Base-by-base conservation (phyloP, 495 filamentous ascomycete genomes). In the Penicillium verhagenii region DNA sequence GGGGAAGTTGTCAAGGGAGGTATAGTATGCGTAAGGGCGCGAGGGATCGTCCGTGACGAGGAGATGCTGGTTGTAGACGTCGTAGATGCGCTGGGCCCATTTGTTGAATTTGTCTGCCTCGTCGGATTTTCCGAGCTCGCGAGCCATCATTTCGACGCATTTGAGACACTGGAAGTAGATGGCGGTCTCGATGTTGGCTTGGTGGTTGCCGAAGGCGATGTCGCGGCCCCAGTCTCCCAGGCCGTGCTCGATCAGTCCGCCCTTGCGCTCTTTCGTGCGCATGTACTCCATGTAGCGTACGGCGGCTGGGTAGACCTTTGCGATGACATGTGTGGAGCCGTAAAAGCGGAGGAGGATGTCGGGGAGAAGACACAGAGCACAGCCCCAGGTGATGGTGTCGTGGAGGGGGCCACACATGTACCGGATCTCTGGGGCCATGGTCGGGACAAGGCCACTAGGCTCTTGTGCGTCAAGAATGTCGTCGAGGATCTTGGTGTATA, bases 351-450 rank as follows among this genome's bases (percentile, higher is more conserved):
- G 53, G 4, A 66, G 42, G 2, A 68, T 57, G 20, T 68, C 63
- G 0, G 66, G 66, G 6, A 68, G 49, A 14, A 68, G 54, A 35
- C 60, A 63, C 6, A 68, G 23, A 7, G 66, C 66, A 37, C 63
- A 66, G 7, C 66, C 66, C 66, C 66, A 68, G 29, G 63, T 68
- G 23, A 68, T 68, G 1, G 66, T 68, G 28, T 66, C 66, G 29
- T 68, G 63, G 11, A 68, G 62, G 5, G 65, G 65, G n/a, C 65
- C 65, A 25, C 65, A 68, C 65, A 68, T 68, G 23, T 68, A 68
- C 3, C 65, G 50, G 24, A 66, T 66, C 38, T 68, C 65, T 1
- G 65, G 65, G 3, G 65, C 65, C 65, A 68, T 68, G 1, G 63
- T 68, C 9, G 65, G 65, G 0, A 68, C 65, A 4, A 66, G 58